These are phyloP conservation scores for Sungouiella thailandica DNA, from an alignment of 805 yeast species.

Conservation along the genomic window DNA sequence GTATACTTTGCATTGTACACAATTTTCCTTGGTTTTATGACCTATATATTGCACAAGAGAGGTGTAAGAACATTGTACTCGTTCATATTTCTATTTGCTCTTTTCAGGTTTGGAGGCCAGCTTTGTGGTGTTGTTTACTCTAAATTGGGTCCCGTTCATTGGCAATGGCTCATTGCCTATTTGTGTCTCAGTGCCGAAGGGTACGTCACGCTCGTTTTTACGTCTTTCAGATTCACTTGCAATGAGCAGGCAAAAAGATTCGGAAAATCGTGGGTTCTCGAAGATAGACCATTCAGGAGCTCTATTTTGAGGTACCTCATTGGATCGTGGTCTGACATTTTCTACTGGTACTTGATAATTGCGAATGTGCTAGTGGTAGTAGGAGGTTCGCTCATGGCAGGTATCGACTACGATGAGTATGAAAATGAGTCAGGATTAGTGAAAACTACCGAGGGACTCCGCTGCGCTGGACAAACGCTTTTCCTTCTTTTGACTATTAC, in stretches of 20 bases:
- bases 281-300: neutral
- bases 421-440: conserved; percentile 5
- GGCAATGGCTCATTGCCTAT: conserved; percentile 30
- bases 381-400: conserved; percentile 28
- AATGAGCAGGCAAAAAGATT: conserved; percentile 15
- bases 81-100: conserved; percentile 17
- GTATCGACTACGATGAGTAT: conserved; percentile 13
- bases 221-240: conserved; percentile 18
- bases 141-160: conserved; percentile 19
- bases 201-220: conserved; percentile 25
- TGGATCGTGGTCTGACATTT: conserved; percentile 4
- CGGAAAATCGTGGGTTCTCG: conserved; percentile 20
- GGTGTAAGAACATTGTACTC: conserved; percentile 20
- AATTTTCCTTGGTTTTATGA: conserved; percentile 16
- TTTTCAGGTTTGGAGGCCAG: conserved; percentile 27
- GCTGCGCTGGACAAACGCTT: conserved; percentile 25
- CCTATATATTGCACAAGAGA: conserved; percentile 10
- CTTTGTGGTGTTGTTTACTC: conserved; percentile 29
- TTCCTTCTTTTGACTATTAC: conserved; percentile 18
- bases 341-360: conserved; percentile 24
- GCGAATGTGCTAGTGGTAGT: conserved; percentile 31
- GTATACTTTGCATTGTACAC: conserved; percentile 26
- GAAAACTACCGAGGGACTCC: conserved; percentile 17
- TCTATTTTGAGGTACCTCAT: neutral
- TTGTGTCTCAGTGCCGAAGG: conserved; percentile 32